Base-by-base conservation (phyloP, 768 basidiomycete species). In the Serendipita vermifera region DNA sequence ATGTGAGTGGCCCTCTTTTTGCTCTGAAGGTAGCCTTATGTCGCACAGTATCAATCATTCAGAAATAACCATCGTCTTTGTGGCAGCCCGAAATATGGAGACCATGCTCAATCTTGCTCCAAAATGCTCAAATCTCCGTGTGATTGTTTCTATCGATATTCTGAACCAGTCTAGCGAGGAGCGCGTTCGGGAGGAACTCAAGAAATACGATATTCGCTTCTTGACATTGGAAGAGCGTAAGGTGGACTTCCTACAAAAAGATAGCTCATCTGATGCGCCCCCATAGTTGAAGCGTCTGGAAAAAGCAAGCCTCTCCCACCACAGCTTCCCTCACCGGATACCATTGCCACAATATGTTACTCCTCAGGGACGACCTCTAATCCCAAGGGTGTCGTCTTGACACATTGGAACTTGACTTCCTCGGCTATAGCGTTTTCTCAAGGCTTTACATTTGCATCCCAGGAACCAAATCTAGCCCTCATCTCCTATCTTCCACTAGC, bases 291-390 rank as follows among this genome's bases (percentile, higher is more conserved):
- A 64, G 76, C 74, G 22, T 73, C 82, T 36, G 91, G 91, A 24
- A 77, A 77, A 62, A 77, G 74, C 4, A 76, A 85, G 66, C 73
- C 77, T 17, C 67, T 73, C n/a, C 80, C 81, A 22, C 78, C 81
- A 33, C 73, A 83, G 31, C 74, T 73, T 24, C 77, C 81, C 7
- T 72, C 73, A 38, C 74, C 81, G 5, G 77, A 87, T 54, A 73
- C 80, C 38, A 64, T 94, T 46, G 83, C 83, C n/a, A 86, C 85
- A 5, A 84, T 99, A 56, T 93, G 90, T 64, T 99, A 99, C 66
- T 98, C 94, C 38, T 94, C 90, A 36, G 46, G 88, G 38, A 91
- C 88, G 0, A 90, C 88, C 1, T 81, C 70, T 59, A 76, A 78
- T 58, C 88, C 88, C 3, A 94, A 94, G 72, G 90, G 89, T 63